Base-by-base conservation (phyloP, 129 eudicot genomes). In the Flaveria robusta region DNA sequence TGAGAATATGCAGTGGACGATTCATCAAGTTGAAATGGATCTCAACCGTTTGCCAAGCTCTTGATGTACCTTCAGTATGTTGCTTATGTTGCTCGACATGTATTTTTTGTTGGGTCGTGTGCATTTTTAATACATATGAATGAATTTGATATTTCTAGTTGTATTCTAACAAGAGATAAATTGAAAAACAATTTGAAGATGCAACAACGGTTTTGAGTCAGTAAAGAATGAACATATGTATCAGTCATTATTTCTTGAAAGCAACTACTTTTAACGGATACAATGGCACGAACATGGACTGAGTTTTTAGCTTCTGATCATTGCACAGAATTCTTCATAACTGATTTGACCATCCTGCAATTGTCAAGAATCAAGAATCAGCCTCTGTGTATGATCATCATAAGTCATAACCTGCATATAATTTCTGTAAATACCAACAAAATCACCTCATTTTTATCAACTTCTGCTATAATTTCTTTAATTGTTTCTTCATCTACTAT, bases 1-100 rank as follows among this genome's bases (percentile, higher is more conserved):
- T 79, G 97, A 94, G 65, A 91, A 87, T 66, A 89, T 94, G 99
- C 97, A 76, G 68, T 94, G 99, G 99, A 94, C 99, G 13, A 94
- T 94, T 74, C 90, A 84, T 52, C 99, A 94, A 87, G 99, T 94
- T 39, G 97, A 91, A 77, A 91, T 91, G 97, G 99, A 94, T 84
- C 84, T 94, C 77, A 89, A 87, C 59, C 91, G 88, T 43, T 55
- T 92, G 69, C 93, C 95, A 4, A 80, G 4, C n/a, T 23, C 79
- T 6, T 80, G 71, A 80, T 19, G 56, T 67, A 83, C 79, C 14
- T 5, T 39, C 11, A 51, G 80, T 76, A 27, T 64, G 11, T 22
- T 52, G 18, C 52, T 41, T 11, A 67, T 64, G 11, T 22, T 52
- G 18, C 52, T 41, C 6, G 54, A 27, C 67, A 26, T 12, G 15